Evolutionary conservation across 2,329 filamentous ascomycete genomes (phyloP), one percentile per base, ranked within the genome.

Genomic region (Exophiala bonariae): DNA sequence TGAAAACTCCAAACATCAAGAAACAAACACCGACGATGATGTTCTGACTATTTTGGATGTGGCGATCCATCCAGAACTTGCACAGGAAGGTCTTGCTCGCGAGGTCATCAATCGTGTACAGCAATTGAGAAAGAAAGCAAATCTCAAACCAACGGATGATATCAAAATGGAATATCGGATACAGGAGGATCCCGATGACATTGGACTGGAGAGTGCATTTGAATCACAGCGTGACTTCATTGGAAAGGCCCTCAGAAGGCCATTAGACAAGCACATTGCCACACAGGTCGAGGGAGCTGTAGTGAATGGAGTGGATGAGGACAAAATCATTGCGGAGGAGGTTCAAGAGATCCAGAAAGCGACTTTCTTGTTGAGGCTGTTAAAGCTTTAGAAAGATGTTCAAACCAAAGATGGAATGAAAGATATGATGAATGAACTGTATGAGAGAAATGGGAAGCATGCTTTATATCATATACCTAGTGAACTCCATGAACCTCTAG

Each of bases 91-190:
- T 44, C 71, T 99, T 44, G 92, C 88, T 1, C 81, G 93, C 61
- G 93, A 97, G 69, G 86, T 99, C 56, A 87, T 99, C 74, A 87
- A 95, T 67, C 85, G 92, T 32, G 87, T 99, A 17, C 93, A 99
- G 72, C 82, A 88, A 58, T 76, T 97, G 54, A 84, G 93, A 57
- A 99, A 99, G 81, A 93, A 93, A 75, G 91, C 91, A 6, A 89
- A 89, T 1, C 76, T 99, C 42, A 82, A 91, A 55, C 83, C 90
- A 1, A 97, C 92, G 0, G 93, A 99, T 63, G 93, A 97, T 63
- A 85, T 99, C 54, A 88, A 86, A 72, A 96, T 99, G 87, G 87
- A 95, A 67, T 97, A 96, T 72, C 78, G 78, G 48, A 82, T 97
- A 4, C 71, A 95, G 39, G 78, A 81, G 6, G 90, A 96, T 63